A percentile compares a stretch with the other conserved stretches of the same genome.
Evolutionary conservation across 345 rosid genomes (phyloP).

Genomic region (Citrus australasica): DNA sequence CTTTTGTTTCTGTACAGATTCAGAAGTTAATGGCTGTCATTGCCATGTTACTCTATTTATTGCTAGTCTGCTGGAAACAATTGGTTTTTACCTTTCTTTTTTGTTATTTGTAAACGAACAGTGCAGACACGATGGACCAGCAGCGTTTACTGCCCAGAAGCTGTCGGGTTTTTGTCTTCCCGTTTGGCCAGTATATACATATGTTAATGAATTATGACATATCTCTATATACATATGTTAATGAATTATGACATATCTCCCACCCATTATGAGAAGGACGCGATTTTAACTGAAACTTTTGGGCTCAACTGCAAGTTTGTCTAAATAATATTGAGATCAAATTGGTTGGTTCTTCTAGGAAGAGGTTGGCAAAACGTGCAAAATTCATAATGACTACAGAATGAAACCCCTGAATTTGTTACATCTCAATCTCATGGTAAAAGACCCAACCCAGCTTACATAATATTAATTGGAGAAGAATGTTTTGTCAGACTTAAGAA

Average conservation of each 20-base stretch:
- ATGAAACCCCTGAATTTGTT: too few relatives aligned
- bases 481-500: too few relatives aligned
- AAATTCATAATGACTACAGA: too few relatives aligned
- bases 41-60: not conserved
- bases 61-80: not conserved
- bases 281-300: too few relatives aligned
- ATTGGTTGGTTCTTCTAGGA: too few relatives aligned
- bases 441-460: too few relatives aligned
- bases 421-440: too few relatives aligned
- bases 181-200: not conserved
- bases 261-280: not conserved
- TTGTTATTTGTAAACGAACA: not conserved
- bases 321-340: too few relatives aligned
- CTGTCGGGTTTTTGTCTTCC: not conserved
- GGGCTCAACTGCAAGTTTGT: too few relatives aligned
- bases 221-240: not conserved
- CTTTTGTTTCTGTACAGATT: not conserved
- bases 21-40: not conserved
- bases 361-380: too few relatives aligned
- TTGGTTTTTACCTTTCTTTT: not conserved
- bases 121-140: not conserved
- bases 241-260: not conserved
- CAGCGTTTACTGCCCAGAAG: not conserved
- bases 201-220: not conserved
- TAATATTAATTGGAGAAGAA: too few relatives aligned